Percentiles rank a stretch among this genome's conserved stretches.
phyloP scores from a whole-genome alignment of 1,284 basidiomycete species.

The Gomphus sp. region DNA sequence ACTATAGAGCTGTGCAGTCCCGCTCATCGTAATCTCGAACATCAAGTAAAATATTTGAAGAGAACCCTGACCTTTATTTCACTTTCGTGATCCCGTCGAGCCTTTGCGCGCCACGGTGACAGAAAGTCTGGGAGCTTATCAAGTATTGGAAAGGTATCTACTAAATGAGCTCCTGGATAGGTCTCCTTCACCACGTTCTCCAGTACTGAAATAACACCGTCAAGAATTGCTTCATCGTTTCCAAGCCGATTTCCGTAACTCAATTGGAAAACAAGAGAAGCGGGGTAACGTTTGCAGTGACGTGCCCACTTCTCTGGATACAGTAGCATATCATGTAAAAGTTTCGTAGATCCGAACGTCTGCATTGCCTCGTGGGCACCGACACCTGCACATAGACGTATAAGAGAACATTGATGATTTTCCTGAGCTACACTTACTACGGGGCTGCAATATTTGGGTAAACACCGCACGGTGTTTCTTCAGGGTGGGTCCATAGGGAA shows the following conservation, averaged over 20 bases:
- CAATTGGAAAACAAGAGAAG: constrained; percentile 19
- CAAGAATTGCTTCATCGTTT: constrained; percentile 19
- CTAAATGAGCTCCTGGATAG: constrained; percentile 20
- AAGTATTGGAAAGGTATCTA: constrained; percentile 21
- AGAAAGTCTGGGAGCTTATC: constrained; percentile 20
- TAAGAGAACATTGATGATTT: neutral
- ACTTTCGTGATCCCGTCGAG: constrained; percentile 15
- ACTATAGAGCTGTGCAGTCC: neutral
- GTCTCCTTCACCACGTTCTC: constrained; percentile 17
- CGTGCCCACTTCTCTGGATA: constrained; percentile 2
- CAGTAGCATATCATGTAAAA: neutral
- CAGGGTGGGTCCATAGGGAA: constrained; percentile 8
- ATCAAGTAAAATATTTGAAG: neutral
- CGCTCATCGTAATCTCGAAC: too few relatives aligned
- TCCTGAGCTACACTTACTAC: neutral
- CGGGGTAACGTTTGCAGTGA: constrained; percentile 15
- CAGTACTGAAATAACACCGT: constrained; percentile 15
- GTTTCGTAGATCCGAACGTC: neutral
- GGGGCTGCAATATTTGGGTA: constrained; percentile 13
- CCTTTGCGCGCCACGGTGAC: constrained; percentile 19
- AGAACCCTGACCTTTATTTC: constrained; percentile 11
- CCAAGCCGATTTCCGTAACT: constrained; percentile 17
- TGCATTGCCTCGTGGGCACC: neutral
- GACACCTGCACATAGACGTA: neutral
- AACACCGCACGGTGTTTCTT: constrained; percentile 12